phyloP scores from a whole-genome alignment of 1,284 basidiomycete genomes.

The Hymenochaete sp. region DNA sequence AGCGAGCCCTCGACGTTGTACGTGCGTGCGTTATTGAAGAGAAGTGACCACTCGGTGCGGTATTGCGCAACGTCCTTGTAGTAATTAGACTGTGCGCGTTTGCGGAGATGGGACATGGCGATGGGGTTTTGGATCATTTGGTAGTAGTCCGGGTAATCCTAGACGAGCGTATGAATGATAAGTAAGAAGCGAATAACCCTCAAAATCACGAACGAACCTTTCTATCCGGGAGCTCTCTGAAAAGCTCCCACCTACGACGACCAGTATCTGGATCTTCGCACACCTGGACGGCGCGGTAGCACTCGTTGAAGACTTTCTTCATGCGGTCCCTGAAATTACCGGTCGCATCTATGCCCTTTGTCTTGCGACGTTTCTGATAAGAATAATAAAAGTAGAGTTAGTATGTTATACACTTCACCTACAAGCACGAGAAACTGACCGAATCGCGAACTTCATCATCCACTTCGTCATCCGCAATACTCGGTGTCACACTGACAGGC shows the following conservation, averaged over 20 bases:
- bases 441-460: slow-evolving; percentile 58
- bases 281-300: slow-evolving; percentile 69
- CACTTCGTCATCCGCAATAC: slow-evolving; percentile 58
- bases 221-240: slow-evolving; percentile 72
- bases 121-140: slow-evolving; percentile 73
- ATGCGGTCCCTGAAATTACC: slow-evolving; percentile 60
- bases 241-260: slow-evolving; percentile 76
- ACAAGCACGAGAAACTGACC: slow-evolving; percentile 33
- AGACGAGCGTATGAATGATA: slow-evolving; percentile 16
- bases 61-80: slow-evolving; percentile 75
- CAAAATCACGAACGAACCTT: slow-evolving; percentile 37
- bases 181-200: neutral
- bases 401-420: slow-evolving; percentile 9
- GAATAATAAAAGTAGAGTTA: neutral
- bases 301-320: slow-evolving; percentile 80
- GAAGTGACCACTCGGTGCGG: slow-evolving; percentile 76
- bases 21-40: slow-evolving; percentile 89
- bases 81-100: slow-evolving; percentile 62
- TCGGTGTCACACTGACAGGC: slow-evolving; percentile 70
- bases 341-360: slow-evolving; percentile 44
- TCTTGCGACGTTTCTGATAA: slow-evolving; percentile 70
- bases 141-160: slow-evolving; percentile 92
- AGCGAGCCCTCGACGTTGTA: slow-evolving; percentile 87
- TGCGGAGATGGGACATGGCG: slow-evolving; percentile 80
- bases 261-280: slow-evolving; percentile 62